Conservation (phyloP, 345 rosid species). For the Linum lewisii region DNA sequence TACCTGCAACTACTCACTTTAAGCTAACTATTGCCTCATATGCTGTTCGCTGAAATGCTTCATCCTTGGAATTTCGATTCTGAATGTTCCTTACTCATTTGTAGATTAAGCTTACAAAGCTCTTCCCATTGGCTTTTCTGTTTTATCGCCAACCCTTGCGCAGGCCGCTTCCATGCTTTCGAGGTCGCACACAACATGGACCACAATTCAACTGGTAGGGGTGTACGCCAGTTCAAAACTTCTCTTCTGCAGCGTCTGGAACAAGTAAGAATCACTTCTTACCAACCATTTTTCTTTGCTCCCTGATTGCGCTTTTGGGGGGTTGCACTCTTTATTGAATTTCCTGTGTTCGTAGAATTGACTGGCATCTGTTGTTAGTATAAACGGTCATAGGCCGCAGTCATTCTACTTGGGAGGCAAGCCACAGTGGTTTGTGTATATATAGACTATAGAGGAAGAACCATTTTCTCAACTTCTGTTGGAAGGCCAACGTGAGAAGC, state of each 20-base stretch:
- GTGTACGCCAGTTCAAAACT: constrained; percentile 88
- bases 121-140: constrained; percentile 6
- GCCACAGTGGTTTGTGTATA: no score
- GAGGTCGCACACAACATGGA: constrained; percentile 72
- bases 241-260: constrained; percentile 84
- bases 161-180: constrained; percentile 89
- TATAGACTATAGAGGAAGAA: no score
- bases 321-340: no score
- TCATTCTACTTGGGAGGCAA: no score
- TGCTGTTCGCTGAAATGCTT: neutral
- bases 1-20: no score
- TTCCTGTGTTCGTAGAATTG: no score
- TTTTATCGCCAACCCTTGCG: neutral
- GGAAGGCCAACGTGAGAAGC: no score
- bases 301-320: no score
- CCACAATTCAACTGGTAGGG: constrained; percentile 58
- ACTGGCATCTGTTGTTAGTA: no score
- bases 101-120: neutral
- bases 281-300: no score
- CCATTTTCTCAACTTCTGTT: no score
- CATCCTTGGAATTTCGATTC: neutral
- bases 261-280: constrained; percentile 27
- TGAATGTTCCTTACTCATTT: neutral
- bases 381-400: no score
- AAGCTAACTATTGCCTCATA: neutral